These are phyloP conservation scores for Sideroxylon spinosum DNA, from an alignment of 179 eudicot species.

Conservation along the genomic window DNA sequence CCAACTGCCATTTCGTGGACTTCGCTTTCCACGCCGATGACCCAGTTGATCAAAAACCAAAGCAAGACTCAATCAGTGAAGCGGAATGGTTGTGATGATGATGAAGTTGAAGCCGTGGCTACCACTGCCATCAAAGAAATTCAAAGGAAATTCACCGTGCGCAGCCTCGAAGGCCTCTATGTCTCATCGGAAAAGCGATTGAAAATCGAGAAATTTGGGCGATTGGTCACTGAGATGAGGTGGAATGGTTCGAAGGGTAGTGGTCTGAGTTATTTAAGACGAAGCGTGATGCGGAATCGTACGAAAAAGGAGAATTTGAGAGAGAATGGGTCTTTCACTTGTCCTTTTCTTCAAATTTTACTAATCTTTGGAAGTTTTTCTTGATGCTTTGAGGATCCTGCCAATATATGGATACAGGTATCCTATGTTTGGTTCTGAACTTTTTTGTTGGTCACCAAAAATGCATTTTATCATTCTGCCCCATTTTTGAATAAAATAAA, in stretches of 20 bases:
- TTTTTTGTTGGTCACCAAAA: too few relatives aligned
- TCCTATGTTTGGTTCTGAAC: too few relatives aligned
- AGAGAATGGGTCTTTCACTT: background rate
- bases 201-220: constrained; percentile 14
- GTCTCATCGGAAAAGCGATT: background rate
- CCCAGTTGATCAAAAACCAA: background rate
- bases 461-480: too few relatives aligned
- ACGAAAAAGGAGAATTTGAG: constrained; percentile 27
- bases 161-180: constrained; percentile 37
- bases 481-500: too few relatives aligned
- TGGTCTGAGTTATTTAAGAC: constrained; percentile 25
- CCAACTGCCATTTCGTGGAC: too few relatives aligned
- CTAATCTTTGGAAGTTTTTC: background rate
- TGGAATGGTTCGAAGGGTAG: constrained; percentile 58
- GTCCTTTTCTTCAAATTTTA: background rate
- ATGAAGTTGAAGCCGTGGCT: constrained; percentile 84
- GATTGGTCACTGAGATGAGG: constrained; percentile 54
- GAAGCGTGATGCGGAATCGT: constrained; percentile 32
- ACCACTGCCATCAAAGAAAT: constrained; percentile 37
- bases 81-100: constrained; percentile 57
- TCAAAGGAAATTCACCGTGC: constrained; percentile 44
- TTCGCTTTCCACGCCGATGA: constrained; percentile 2
- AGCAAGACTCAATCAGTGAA: background rate
- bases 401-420: too few relatives aligned
- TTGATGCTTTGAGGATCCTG: too few relatives aligned